A percentile compares a stretch with the other conserved stretches of the same genome.
Conservation (phyloP, 495 filamentous ascomycete genomes). For the Tuber borchii region DNA sequence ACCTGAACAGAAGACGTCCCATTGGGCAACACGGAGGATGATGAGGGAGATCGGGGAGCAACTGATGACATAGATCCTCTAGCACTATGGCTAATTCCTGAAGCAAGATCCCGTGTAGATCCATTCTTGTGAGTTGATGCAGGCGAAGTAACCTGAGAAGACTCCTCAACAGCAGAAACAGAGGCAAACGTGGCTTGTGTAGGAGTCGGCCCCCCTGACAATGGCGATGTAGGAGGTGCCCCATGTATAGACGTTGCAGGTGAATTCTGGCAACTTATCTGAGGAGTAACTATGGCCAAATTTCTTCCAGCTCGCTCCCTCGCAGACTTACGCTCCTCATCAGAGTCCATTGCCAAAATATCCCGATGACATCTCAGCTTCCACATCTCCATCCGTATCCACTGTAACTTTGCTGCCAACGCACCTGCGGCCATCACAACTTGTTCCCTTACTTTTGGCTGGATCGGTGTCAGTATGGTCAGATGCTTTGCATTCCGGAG, state of each 20-base stretch:
- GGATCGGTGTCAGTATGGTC: constrained; percentile 78
- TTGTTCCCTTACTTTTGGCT: constrained; percentile 75
- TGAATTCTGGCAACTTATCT: constrained; percentile 37
- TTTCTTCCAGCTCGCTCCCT: constrained; percentile 40
- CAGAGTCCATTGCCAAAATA: constrained; percentile 74
- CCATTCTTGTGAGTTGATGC: constrained; percentile 46
- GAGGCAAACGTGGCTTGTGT: constrained; percentile 37
- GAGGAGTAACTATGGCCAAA: constrained; percentile 42
- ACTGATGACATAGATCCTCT: constrained; percentile 39
- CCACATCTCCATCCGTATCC: constrained; percentile 90
- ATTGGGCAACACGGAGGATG: constrained; percentile 32
- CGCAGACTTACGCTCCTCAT: constrained; percentile 57
- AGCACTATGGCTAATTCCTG: constrained; percentile 35
- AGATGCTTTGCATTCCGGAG: constrained; percentile 90
- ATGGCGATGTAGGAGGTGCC: constrained; percentile 26
- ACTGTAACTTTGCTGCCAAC: constrained; percentile 83
- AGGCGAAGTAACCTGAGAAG: constrained; percentile 38
- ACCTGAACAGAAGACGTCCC: constrained; percentile 13
- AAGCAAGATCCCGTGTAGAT: constrained; percentile 50
- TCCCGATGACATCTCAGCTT: constrained; percentile 83
- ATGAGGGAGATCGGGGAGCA: constrained; percentile 37
- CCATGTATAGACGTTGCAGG: constrained; percentile 39
- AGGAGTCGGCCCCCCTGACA: constrained; percentile 29
- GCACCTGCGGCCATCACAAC: constrained; percentile 76
- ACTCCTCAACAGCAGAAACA: constrained; percentile 29